Base-by-base conservation (phyloP, 176 grass and related monocot species). In the Oryza brachyantha region DNA sequence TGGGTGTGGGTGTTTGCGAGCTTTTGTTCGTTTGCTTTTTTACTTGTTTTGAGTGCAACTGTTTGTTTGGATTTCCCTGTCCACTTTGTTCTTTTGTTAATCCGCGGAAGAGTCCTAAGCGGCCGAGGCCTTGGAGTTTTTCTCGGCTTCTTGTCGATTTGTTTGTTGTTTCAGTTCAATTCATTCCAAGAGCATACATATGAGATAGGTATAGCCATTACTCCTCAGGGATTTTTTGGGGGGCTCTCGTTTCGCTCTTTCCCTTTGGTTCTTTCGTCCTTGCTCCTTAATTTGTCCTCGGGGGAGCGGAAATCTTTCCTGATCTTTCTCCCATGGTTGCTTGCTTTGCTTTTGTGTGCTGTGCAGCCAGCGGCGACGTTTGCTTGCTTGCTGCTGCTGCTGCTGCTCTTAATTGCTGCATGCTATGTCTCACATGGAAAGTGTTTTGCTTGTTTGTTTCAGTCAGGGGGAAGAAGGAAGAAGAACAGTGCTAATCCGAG, bases 21-120 rank as follows among this genome's bases (percentile, higher is more conserved):
- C 85, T 84, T 93, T 91, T 88, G 79, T 97, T 88, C 74, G 85
- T 50, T 84, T 81, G 83, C 79, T 84, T 94, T 86, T 94, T 90
- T 92, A 86, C 87, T 91, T 89, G 91, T 89, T 90, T 88, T 88
- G 91, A 92, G 89, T 90, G 91, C 89, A 92, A 97, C 86, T 92
- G 84, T 90, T 94, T 76, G 89, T 92, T 94, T 92, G 89, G 91
- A 92, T 94, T 92, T 92, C 89, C 76, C 84, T 86, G 84, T 86
- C 85, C 77, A 14, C 83, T 92, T 97, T 99, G 87, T 90, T 90
- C 81, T 90, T 93, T 87, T 92, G 81, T 87, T 91, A 80, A 85
- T 90, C 81, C 80, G 48, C 86, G 88, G 88, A 93, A 85, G 91
- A 88, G 76, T 73, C 83, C 72, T 81, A 64, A 84, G 84, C 81